Conservation (phyloP, 2,329 filamentous ascomycete genomes). For the Diplodia mutila region DNA sequence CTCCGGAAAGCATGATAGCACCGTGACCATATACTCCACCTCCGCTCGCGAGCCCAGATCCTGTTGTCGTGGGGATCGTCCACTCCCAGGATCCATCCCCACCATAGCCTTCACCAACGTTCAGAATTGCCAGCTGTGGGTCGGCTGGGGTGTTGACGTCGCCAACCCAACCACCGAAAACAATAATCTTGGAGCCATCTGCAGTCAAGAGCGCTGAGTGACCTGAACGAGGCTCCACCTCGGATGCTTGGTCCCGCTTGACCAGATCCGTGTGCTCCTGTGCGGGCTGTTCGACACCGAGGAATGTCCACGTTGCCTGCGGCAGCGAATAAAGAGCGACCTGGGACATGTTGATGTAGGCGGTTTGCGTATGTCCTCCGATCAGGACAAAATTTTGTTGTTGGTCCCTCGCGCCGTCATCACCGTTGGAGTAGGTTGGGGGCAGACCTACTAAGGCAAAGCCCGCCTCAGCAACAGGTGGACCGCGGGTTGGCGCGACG, state of each 20-base stretch:
- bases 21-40: constrained; percentile 65
- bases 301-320: constrained; percentile 83
- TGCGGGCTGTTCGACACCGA: constrained; percentile 62
- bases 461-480: constrained; percentile 81
- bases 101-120: constrained; percentile 75
- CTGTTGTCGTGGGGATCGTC: constrained; percentile 61
- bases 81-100: constrained; percentile 67
- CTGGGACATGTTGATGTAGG: constrained; percentile 94
- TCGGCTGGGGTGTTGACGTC: constrained; percentile 74
- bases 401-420: constrained; percentile 65
- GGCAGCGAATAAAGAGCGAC: constrained; percentile 86
- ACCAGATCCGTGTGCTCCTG: constrained; percentile 60
- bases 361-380: constrained; percentile 79
- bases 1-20: constrained; percentile 63
- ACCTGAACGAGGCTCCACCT: constrained; percentile 80
- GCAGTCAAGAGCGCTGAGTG: constrained; percentile 82
- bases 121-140: constrained; percentile 78
- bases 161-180: constrained; percentile 93
- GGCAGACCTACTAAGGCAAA: constrained; percentile 78
- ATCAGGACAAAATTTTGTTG: constrained; percentile 79
- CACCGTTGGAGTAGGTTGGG: constrained; percentile 70
- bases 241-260: constrained; percentile 48
- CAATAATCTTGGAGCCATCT: constrained; percentile 75
- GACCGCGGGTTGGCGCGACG: constrained; percentile 57
- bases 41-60: constrained; percentile 46